Conservation (phyloP, 345 rosid genomes). For the Pelargonium nanum region DNA sequence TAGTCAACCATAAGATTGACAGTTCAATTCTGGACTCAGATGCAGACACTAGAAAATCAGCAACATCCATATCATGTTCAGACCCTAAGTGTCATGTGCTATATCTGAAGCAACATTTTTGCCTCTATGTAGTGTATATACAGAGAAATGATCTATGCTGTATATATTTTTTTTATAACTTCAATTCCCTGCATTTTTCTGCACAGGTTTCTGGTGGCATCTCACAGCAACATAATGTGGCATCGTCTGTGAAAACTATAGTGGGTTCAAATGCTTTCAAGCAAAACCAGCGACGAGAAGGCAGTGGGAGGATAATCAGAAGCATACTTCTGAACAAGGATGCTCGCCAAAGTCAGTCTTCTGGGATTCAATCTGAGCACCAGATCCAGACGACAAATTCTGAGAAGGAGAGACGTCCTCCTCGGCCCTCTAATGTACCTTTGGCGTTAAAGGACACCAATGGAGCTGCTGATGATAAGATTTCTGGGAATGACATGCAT, state of each 20-base stretch:
- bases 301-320: conserved; percentile 29
- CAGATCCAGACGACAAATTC: conserved; percentile 22
- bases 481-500: conserved; percentile 23
- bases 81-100: background rate
- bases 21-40: background rate
- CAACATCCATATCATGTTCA: background rate
- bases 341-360: conserved; percentile 28
- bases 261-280: conserved; percentile 23
- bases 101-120: background rate
- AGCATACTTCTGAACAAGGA: conserved; percentile 45
- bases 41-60: background rate
- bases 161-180: background rate
- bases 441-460: conserved; percentile 29
- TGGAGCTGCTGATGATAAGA: conserved; percentile 28
- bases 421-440: conserved; percentile 25
- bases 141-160: conserved; percentile 2
- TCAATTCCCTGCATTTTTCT: background rate
- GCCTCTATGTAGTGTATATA: too few relatives aligned
- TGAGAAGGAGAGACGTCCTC: conserved; percentile 40
- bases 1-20: too few relatives aligned
- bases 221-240: conserved; percentile 19
- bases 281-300: conserved; percentile 38
- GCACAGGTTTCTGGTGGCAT: conserved; percentile 21
- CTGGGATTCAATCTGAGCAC: conserved; percentile 29
- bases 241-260: conserved; percentile 18